Base-by-base conservation (phyloP, 106 monocot species). In the Narthecium ossifragum region DNA sequence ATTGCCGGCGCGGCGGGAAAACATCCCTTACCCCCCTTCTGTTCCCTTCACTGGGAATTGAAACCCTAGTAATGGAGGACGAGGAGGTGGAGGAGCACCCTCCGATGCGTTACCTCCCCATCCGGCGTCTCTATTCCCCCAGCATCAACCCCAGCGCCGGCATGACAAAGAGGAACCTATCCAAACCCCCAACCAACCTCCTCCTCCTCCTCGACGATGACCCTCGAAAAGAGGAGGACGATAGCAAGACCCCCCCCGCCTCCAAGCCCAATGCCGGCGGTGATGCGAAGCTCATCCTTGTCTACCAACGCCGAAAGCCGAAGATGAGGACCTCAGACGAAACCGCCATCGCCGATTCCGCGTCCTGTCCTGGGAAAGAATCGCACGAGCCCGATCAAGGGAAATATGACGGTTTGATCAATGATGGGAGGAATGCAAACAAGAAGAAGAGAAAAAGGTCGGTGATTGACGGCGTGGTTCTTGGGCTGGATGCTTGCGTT, bases 91-190 rank as follows among this genome's bases (percentile, higher is more conserved):
- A 74, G 24, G 74, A 45, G 0, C 57, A 66, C 31, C 58, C 55
- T 40, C 77, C 81, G 4, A 45, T 75, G 55, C 70, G 85, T 46
- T 85, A 80, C 53, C 60, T 79, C 18, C 77, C 85, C 6, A 63
- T 85, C 62, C 53, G 67, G 52, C 79, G 53, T 40, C 65, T 89
- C 56, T 85, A 88, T 72, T 94, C 88, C 25, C 72, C 91, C 41
- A 73, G 84, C 17, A 57, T 74, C 62, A 75, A 60, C 63, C 65
- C 88, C 46, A 68, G 71, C 36, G 80, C 83, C 0, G 75, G 85
- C 38, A 90, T 81, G 70, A 90, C 18, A 43, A 90, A 67, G 79
- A 82, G 30, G 84, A 79, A 58, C n/a, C n/a, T n/a, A n/a, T n/a
- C n/a, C n/a, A n/a, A n/a, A n/a, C n/a, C n/a, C n/a, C n/a, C n/a